A percentile compares a stretch with the other conserved stretches of the same genome.
phyloP scores from a whole-genome alignment of 176 grass and related monocot species.

The Panicum miliaceum region DNA sequence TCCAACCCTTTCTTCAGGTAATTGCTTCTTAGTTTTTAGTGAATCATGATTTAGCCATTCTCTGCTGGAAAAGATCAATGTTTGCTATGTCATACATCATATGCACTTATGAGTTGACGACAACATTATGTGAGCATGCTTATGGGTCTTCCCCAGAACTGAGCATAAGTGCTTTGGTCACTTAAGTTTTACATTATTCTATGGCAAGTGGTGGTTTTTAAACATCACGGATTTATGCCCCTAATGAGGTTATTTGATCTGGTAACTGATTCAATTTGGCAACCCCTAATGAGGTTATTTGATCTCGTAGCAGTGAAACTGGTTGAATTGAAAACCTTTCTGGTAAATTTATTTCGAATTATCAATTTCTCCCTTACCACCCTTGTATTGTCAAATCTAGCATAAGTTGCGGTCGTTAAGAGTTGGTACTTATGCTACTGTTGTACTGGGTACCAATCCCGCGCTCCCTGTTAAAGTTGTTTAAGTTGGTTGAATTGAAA shows the following conservation, averaged over 20 bases:
- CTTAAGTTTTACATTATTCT: constrained; percentile 7
- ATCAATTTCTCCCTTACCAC: background rate
- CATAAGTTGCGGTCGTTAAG: background rate
- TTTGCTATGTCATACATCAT: background rate
- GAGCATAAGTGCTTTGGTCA: background rate
- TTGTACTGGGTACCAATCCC: background rate
- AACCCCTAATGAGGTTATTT: background rate
- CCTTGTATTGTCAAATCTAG: background rate
- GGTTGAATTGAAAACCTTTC: constrained; percentile 21
- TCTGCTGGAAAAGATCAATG: background rate
- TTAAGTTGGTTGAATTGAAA: constrained; percentile 36
- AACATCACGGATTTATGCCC: background rate
- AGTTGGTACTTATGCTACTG: constrained; percentile 9
- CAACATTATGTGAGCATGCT: background rate
- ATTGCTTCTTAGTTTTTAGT: constrained; percentile 24
- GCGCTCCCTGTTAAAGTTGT: background rate
- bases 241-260: too few species aligned
- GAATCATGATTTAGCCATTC: background rate
- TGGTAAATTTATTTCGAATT: constrained; percentile 18
- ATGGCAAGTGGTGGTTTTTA: background rate
- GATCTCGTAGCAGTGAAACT: background rate
- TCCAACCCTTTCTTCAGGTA: constrained; percentile 69
- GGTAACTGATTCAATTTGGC: background rate
- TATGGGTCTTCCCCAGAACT: background rate
- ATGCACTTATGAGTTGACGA: background rate